Percentiles rank a stretch among this genome's conserved stretches.
Conservation (phyloP, 2,329 filamentous ascomycete genomes). For the Penicillium janthinellum region DNA sequence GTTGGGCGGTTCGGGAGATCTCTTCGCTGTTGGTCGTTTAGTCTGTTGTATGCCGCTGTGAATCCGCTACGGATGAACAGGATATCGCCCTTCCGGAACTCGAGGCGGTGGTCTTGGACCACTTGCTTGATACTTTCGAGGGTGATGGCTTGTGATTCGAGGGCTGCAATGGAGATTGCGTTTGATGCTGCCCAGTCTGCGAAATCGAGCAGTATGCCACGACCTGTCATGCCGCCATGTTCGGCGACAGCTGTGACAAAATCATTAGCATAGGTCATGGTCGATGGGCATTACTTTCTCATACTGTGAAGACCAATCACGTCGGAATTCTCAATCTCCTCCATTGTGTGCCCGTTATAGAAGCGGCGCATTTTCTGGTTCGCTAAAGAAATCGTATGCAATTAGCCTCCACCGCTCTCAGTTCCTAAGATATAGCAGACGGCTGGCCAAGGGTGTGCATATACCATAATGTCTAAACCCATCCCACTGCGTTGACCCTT, state of each 20-base stretch:
- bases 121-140: conserved; percentile 19
- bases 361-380: conserved; percentile 24
- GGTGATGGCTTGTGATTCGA: conserved; percentile 22
- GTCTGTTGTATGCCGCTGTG: conserved; percentile 23
- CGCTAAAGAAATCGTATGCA: conserved; percentile 7
- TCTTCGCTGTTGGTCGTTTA: conserved; percentile 17
- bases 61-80: conserved; percentile 27
- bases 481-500: conserved; percentile 30
- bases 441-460: not conserved
- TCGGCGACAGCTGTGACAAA: conserved; percentile 20
- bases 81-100: conserved; percentile 25
- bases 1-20: conserved; percentile 21
- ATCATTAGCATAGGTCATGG: not conserved
- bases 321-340: conserved; percentile 25
- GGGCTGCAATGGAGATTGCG: conserved; percentile 19
- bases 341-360: conserved; percentile 27
- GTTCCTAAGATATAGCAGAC: not conserved
- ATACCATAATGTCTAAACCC: conserved; percentile 30
- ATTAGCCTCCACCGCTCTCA: not conserved
- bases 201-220: conserved; percentile 25
- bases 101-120: conserved; percentile 17
- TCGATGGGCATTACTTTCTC: not conserved
- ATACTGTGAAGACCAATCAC: conserved; percentile 25
- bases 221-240: conserved; percentile 28
- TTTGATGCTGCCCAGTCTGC: conserved; percentile 25